Evolutionary conservation across 495 filamentous ascomycete species (phyloP).

Genomic region (Sordaria brevicollis): DNA sequence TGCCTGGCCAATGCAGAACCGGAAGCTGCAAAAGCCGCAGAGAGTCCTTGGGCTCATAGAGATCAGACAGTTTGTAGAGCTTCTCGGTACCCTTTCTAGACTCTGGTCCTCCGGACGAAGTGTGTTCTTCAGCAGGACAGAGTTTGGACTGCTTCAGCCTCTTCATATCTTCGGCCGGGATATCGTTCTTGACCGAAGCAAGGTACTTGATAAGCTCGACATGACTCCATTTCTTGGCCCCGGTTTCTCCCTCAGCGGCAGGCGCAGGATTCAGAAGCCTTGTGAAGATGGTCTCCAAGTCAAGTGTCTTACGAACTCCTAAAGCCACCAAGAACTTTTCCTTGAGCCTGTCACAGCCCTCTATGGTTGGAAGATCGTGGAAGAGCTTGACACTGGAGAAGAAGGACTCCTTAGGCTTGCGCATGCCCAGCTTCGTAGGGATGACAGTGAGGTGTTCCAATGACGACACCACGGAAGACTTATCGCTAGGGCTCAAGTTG

Average conservation of each 20-base stretch:
- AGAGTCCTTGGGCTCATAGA: constrained; percentile 71
- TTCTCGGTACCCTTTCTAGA: constrained; percentile 30
- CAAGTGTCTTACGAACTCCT: constrained; percentile 80
- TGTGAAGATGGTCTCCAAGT: constrained; percentile 86
- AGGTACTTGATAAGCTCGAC: constrained; percentile 92
- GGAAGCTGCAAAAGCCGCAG: constrained; percentile 61
- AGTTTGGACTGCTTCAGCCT: constrained; percentile 67
- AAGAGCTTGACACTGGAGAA: constrained; percentile 90
- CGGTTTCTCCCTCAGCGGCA: constrained; percentile 28
- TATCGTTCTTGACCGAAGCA: constrained; percentile 79
- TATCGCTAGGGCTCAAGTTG: constrained; percentile 50
- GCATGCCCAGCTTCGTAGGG: constrained; percentile 88
- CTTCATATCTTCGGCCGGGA: constrained; percentile 72
- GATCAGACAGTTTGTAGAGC: constrained; percentile 69
- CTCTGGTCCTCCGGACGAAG: constrained; percentile 26
- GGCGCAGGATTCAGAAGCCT: constrained; percentile 54
- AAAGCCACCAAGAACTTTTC: constrained; percentile 78
- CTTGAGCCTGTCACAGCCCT: constrained; percentile 65
- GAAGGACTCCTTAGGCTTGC: constrained; percentile 74
- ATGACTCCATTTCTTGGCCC: constrained; percentile 70
- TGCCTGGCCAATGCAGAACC: constrained; percentile 77
- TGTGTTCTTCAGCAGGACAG: constrained; percentile 61
- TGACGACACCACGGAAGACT: constrained; percentile 49
- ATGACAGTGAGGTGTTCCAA: constrained; percentile 64
- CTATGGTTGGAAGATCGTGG: constrained; percentile 77